phyloP scores from a whole-genome alignment of 2,329 filamentous ascomycete species.

The Beauveria brongniartii region DNA sequence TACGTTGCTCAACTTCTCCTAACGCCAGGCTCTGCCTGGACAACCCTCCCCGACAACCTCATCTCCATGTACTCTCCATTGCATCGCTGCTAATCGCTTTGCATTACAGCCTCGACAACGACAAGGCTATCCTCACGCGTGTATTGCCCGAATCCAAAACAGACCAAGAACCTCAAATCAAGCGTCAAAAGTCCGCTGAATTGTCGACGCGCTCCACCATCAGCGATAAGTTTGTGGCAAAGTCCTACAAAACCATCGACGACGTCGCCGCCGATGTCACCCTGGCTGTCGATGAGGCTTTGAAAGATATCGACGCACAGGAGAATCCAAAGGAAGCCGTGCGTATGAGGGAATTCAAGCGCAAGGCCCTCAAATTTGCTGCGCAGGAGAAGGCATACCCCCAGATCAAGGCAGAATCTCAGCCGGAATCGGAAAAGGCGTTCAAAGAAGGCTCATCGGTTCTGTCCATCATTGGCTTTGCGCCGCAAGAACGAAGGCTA shows the following conservation, averaged over 20 bases:
- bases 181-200: conserved; percentile 51
- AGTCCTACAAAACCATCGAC: conserved; percentile 52
- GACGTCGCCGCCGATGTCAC: conserved; percentile 55
- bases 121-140: conserved; percentile 47
- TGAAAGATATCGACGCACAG: conserved; percentile 36
- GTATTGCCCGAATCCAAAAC: conserved; percentile 36
- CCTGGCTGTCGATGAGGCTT: conserved; percentile 37
- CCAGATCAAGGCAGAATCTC: conserved; percentile 27
- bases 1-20: conserved; percentile 19
- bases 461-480: conserved; percentile 69
- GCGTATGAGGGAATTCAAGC: conserved; percentile 49
- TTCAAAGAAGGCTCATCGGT: conserved; percentile 45
- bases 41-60: not conserved
- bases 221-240: conserved; percentile 43
- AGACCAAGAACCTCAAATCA: conserved; percentile 46
- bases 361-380: conserved; percentile 54
- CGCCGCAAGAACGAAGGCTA: conserved; percentile 65
- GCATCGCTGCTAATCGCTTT: conserved; percentile 21
- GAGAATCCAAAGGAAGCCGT: conserved; percentile 30
- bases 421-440: conserved; percentile 30
- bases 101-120: conserved; percentile 42
- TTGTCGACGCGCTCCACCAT: conserved; percentile 34
- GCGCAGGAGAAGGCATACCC: conserved; percentile 51
- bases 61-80: not conserved
- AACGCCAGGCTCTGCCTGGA: not conserved